These are phyloP conservation scores for Ceratocystis lukuohia DNA, from an alignment of 2,329 filamentous ascomycete species.

Conservation along the genomic window DNA sequence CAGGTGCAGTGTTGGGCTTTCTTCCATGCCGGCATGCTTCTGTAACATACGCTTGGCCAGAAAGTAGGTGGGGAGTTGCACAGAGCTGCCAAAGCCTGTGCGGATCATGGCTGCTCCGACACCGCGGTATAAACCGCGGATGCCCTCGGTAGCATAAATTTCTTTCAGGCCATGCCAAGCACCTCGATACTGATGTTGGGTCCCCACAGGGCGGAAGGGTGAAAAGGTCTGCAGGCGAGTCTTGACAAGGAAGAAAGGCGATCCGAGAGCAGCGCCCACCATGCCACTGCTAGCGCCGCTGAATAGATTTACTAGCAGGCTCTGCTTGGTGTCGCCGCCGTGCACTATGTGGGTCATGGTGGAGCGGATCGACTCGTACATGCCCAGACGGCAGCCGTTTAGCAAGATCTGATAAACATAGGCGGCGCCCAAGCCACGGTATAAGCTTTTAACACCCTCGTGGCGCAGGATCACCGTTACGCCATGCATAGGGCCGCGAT, in stretches of 20 bases:
- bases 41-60: constrained; percentile 82
- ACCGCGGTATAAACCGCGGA: constrained; percentile 74
- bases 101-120: constrained; percentile 89
- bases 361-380: constrained; percentile 88
- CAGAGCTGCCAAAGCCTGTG: constrained; percentile 88
- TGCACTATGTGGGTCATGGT: constrained; percentile 56
- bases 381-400: constrained; percentile 90
- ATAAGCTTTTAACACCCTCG: constrained; percentile 73
- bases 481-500: constrained; percentile 82
- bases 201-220: constrained; percentile 82
- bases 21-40: constrained; percentile 73
- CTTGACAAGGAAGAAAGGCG: constrained; percentile 96
- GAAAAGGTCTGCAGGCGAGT: constrained; percentile 90
- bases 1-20: constrained; percentile 79
- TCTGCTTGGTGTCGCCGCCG: constrained; percentile 62
- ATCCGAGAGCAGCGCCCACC: constrained; percentile 81
- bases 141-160: constrained; percentile 66
- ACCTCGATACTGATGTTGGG: constrained; percentile 86
- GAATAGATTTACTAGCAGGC: constrained; percentile 82
- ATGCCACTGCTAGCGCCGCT: constrained; percentile 80
- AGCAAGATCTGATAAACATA: constrained; percentile 94
- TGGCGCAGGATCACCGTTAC: constrained; percentile 81
- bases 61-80: constrained; percentile 95
- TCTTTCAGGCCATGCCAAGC: constrained; percentile 68
- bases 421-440: constrained; percentile 79